Evolutionary conservation across 208 protist species (phyloP), one percentile per base, ranked within the genome.

Genomic region (Leishmania aethiopica): DNA sequence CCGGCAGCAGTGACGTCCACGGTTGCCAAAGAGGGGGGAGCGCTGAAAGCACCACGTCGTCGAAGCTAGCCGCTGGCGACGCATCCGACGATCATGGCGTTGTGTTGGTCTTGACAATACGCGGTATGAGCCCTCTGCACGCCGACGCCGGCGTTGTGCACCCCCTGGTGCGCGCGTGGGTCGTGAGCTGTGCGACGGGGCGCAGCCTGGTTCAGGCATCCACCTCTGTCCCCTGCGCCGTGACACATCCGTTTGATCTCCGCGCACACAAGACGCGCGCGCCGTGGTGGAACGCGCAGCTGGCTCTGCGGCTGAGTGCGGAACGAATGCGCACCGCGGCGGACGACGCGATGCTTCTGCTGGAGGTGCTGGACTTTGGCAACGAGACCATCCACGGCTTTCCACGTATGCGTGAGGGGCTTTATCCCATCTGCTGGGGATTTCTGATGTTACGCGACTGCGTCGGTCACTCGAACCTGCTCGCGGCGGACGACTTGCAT

Each of bases 361-460:
- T 98, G 25, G 95, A 98, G 78, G 88, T 98, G 78, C 88, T 96
- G 7, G 95, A 98, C 83, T 85, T 80, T 35, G 91, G 91, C 78
- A 88, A 79, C 47, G 91, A 94, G 73, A 90, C 80, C 28, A 90
- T 98, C 67, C 84, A 94, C 32, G 92, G 92, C 49, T 89, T 90
- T 76, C 90, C 84, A 49, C 57, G 91, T 47, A 67, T 86, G 3
- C 85, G 90, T 60, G 55, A 73, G 0, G 91, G 86, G 22, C 66
- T 96, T 10, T 94, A 96, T 59, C 93, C 88, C 32, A 90, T 96
- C 57, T 93, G 90, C 83, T 98, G 95, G 95, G 95, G 91, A 17
- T 98, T 90, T 84, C 76, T 90, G 78, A 92, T 92, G 79, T 81
- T 98, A 22, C 84, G 89, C 74, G 92, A 94, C 75, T 80, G 80